phyloP scores from a whole-genome alignment of 805 yeast species.

The Lipomyces sp. region DNA sequence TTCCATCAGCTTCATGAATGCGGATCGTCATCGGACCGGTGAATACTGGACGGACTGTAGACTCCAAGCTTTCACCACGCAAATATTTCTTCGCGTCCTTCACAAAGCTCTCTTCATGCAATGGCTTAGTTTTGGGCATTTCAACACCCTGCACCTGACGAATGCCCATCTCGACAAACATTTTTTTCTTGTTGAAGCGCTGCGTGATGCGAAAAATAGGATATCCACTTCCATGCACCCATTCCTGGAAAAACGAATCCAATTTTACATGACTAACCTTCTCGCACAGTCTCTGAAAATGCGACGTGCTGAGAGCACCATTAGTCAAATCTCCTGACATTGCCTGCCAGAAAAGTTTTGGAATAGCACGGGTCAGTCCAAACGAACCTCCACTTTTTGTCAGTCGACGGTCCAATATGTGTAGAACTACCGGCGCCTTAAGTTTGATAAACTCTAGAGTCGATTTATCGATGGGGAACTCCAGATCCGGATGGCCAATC shows the following conservation, averaged over 20 bases:
- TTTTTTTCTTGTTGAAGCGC: constrained; percentile 88
- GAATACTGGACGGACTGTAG: constrained; percentile 53
- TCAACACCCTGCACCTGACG: constrained; percentile 83
- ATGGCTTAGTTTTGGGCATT: constrained; percentile 47
- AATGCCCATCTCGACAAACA: constrained; percentile 92
- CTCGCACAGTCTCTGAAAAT: constrained; percentile 93
- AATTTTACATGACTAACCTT: constrained; percentile 86
- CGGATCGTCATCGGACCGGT: constrained; percentile 96
- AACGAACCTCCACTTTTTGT: constrained; percentile 94
- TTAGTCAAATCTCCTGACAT: constrained; percentile 91
- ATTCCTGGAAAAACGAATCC: constrained; percentile 84
- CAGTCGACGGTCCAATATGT: constrained; percentile 87
- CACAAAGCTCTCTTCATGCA: constrained; percentile 48
- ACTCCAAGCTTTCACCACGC: constrained; percentile 22
- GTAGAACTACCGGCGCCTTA: constrained; percentile 84
- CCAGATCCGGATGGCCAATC: constrained; percentile 68
- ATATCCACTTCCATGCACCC: constrained; percentile 89
- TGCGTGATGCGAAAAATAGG: constrained; percentile 90
- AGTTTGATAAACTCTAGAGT: constrained; percentile 73
- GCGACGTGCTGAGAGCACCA: constrained; percentile 76
- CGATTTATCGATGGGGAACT: constrained; percentile 64
- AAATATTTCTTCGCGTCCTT: constrained; percentile 48
- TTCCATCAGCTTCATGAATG: constrained; percentile 97
- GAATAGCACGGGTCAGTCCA: constrained; percentile 88
- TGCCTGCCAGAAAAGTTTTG: constrained; percentile 88